Evolutionary conservation across 768 basidiomycete species (phyloP).

Genomic region (Aureoboletus auriporus): DNA sequence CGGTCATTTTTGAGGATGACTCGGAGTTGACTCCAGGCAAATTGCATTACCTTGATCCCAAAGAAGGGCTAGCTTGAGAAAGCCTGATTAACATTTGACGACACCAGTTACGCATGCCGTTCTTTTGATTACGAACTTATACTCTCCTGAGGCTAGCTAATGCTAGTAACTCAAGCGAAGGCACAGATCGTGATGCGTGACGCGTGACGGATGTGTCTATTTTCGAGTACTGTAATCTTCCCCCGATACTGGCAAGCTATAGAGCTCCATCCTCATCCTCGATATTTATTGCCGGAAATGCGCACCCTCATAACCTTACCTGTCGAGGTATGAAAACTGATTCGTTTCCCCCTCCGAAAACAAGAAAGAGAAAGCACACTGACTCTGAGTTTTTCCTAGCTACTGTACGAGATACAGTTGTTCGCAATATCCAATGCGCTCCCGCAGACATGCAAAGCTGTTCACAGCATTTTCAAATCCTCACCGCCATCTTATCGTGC

Average conservation of each 20-base stretch:
- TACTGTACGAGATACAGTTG: slow-evolving; percentile 77
- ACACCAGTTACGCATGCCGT: not conserved
- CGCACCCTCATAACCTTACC: slow-evolving; percentile 28
- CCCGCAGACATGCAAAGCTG: slow-evolving; percentile 51
- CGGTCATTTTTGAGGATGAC: slow-evolving; percentile 16
- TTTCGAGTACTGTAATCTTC: no score
- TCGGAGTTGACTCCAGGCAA: slow-evolving; percentile 9
- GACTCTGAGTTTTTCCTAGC: slow-evolving; percentile 38
- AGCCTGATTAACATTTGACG: not conserved
- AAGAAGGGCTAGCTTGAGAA: slow-evolving; percentile 4
- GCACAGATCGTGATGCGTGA: no score
- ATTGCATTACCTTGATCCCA: slow-evolving; percentile 4
- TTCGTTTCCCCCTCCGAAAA: not conserved
- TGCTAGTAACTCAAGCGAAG: no score
- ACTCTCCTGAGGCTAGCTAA: no score
- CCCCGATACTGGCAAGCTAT: no score
- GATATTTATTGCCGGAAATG: slow-evolving; percentile 12
- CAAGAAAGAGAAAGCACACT: not conserved
- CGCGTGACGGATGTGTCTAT: no score
- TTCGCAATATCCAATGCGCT: slow-evolving; percentile 61
- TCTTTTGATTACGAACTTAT: no score
- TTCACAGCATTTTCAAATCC: slow-evolving; percentile 51
- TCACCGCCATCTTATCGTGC: slow-evolving; percentile 61
- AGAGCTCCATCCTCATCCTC: no score
- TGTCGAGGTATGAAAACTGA: slow-evolving; percentile 29